Evolutionary conservation across 495 filamentous ascomycete genomes (phyloP).

Genomic region (Talaromyces wortmannii): DNA sequence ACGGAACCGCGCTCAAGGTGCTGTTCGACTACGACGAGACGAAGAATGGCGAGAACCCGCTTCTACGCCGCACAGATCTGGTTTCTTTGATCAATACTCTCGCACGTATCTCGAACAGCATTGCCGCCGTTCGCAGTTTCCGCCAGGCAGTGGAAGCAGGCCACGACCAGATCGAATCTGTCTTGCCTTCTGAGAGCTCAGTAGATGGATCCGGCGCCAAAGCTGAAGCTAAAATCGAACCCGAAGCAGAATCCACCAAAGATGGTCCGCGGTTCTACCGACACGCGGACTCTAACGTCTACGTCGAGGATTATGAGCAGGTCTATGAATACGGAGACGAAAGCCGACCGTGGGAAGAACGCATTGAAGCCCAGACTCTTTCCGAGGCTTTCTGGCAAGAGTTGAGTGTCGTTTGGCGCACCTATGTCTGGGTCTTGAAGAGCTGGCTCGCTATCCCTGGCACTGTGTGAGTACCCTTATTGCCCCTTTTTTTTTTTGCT

Average conservation of each 20-base stretch:
- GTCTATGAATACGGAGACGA: constrained; percentile 26
- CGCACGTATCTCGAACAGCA: constrained; percentile 71
- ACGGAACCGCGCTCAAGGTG: constrained; percentile 90
- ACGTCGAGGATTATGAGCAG: constrained; percentile 33
- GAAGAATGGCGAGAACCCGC: constrained; percentile 64
- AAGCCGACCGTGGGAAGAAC: constrained; percentile 28
- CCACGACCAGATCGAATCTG: constrained; percentile 23
- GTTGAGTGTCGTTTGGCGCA: constrained; percentile 50
- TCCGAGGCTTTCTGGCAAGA: constrained; percentile 59
- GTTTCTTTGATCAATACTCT: constrained; percentile 94
- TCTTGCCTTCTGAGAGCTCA: no score
- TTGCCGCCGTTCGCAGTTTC: constrained; percentile 71
- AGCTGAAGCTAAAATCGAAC: constrained; percentile 8
- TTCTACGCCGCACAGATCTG: constrained; percentile 79
- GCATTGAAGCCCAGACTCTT: constrained; percentile 29
- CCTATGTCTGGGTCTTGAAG: constrained; percentile 55
- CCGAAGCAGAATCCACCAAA: constrained; percentile 6
- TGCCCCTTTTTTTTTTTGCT: neutral
- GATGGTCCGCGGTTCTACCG: constrained; percentile 15
- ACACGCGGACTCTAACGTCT: constrained; percentile 32
- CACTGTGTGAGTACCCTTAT: constrained; percentile 56
- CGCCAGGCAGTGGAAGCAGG: constrained; percentile 47
- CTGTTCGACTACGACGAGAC: constrained; percentile 91
- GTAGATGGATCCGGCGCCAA: neutral
- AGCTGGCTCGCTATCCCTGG: constrained; percentile 65